Conservation (phyloP, 2,329 filamentous ascomycete species). For the Cercospora sojina region DNA sequence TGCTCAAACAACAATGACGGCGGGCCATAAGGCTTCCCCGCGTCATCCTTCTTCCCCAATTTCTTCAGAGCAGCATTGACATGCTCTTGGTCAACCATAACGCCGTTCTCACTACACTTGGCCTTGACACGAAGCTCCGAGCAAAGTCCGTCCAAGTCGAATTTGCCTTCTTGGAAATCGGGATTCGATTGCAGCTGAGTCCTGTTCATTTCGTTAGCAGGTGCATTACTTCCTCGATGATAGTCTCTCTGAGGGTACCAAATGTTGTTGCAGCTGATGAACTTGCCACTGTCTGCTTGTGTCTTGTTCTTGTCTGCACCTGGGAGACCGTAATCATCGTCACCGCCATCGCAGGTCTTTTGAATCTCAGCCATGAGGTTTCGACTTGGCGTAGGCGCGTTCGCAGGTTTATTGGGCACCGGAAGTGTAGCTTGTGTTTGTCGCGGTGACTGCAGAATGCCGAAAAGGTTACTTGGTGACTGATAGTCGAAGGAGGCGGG, state of each 20-base stretch:
- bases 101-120: constrained; percentile 86
- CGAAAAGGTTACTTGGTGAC: constrained; percentile 71
- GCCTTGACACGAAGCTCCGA: constrained; percentile 93
- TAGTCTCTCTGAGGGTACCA: constrained; percentile 54
- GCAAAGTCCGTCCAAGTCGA: constrained; percentile 91
- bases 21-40: constrained; percentile 13
- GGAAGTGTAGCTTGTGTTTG: constrained; percentile 26
- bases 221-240: neutral
- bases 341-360: constrained; percentile 66
- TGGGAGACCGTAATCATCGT: constrained; percentile 56
- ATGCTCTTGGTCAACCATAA: constrained; percentile 84
- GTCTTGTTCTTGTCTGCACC: constrained; percentile 22
- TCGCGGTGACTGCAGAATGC: constrained; percentile 45
- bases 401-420: constrained; percentile 11
- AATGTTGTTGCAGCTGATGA: constrained; percentile 85
- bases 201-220: constrained; percentile 1
- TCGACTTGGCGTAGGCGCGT: constrained; percentile 33
- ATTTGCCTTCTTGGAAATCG: constrained; percentile 83
- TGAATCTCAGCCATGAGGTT: constrained; percentile 78
- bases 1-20: constrained; percentile 20
- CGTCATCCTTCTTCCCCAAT: constrained; percentile 38
- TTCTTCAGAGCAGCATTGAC: constrained; percentile 65
- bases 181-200: constrained; percentile 84
- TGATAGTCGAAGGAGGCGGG: constrained; percentile 61
- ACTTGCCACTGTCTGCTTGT: constrained; percentile 46